Evolutionary conservation across 2,329 filamentous ascomycete species (phyloP), one percentile per base, ranked within the genome.

Genomic region (Stemphylium lycopersici): DNA sequence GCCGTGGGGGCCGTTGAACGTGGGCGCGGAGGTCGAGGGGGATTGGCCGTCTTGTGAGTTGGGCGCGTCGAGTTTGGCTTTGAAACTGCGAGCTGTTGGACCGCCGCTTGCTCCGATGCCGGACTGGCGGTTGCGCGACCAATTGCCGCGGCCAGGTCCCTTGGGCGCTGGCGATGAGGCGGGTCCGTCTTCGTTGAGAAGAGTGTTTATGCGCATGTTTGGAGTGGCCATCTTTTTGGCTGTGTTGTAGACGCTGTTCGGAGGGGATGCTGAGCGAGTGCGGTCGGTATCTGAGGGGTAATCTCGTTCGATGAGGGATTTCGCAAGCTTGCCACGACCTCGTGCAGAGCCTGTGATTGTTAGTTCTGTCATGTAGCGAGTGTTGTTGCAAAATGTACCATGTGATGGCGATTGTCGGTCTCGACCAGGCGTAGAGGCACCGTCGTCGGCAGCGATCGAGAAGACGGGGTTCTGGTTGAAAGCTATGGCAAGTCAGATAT

Each of bases 1-100:
- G 29, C 78, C 81, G 37, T 77, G 76, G 7, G 73, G 85, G 40
- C 83, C 81, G 55, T 87, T 83, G 57, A 80, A 69, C 12, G 69
- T 70, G 1, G 69, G 63, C 3, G 69, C 69, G 13, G 66, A 69
- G 6, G 63, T 61, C 4, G 71, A 70, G 26, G 69, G 71, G 10
- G 70, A 73, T 39, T 69, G 67, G 37, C 67, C 69, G 40, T 74
- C 72, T 56, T 74, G 71, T 2, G 67, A 68, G 22, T 59, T 62
- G 8, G 58, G 57, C 29, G 63, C 63, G 29, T 74, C 60, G 59
- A 76, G 56, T 64, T 73, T 67, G 55, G 74, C 60, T 65, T 72
- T 73, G 66, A 72, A 73, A 55, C 61, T 63, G 29, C 67, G 67
- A n/a, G 63, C 62, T 12, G 64, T 62, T 50, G 57, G 42, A 24